Evolutionary conservation across 257 asterid species (phyloP), one percentile per base, ranked within the genome.

Genomic region (Solanum chaucha): DNA sequence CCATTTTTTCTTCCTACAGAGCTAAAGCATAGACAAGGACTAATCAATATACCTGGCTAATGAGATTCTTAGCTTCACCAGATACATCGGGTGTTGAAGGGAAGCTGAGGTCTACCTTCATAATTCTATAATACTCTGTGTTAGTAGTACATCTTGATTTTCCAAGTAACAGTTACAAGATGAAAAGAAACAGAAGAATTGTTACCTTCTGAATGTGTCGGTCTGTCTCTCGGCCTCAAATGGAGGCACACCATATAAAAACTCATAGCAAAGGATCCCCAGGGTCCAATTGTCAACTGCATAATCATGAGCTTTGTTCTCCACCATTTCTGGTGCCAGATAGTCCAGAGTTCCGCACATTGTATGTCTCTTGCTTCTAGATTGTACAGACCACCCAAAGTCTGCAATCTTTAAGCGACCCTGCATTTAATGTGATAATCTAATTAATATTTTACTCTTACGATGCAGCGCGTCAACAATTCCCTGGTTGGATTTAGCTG

Each of bases 321-420:
- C 98, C 91, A 97, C 99, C 99, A 97, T 94, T 90, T 97, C 99
- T 65, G 99, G 99, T 87, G 99, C 98, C 89, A 95, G 86, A 90
- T 95, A 97, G 91, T 97, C 99, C 90, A 97, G 82, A 51, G 99
- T 95, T 88, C 99, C 99, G 88, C 99, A 94, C 98, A 97, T 95
- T 5, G 99, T 97, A 86, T 89, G 95, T 59, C 99, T 93, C 92
- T 97, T 97, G 93, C 85, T 89, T 83, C 82, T 90, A 74, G 99
- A 97, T 89, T 95, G 99, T 40, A 97, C 99, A 32, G 99, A 97
- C 99, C 99, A 97, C 83, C 98, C 97, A 82, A 94, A 95, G 89
- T 97, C 99, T 28, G 98, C 99, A 86, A 97, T 94, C 90, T 97
- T 95, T 90, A 97, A 92, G 83, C 96, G 94, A 20, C 98, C 99